Evolutionary conservation across 371 early-diverging fungal species (phyloP).

Genomic region (Mucor saturninus): DNA sequence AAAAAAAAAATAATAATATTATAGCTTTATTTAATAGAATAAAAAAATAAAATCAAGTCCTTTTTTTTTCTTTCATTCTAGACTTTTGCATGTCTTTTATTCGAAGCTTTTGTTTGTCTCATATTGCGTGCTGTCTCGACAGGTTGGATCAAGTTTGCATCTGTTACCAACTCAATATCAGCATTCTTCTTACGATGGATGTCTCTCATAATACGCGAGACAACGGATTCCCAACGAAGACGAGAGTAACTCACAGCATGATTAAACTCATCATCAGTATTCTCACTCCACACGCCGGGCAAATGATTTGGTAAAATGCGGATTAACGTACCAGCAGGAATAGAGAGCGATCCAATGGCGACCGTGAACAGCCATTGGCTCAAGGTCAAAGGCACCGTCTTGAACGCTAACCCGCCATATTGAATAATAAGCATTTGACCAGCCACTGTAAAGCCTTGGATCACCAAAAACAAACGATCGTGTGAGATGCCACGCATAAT

Average conservation of each 20-base stretch:
- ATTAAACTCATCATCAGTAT: not conserved
- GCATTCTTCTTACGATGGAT: not conserved
- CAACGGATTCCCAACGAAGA: not conserved
- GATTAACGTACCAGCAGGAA: not conserved
- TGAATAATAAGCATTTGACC: not conserved
- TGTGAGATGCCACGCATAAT: not conserved
- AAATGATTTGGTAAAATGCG: constrained; percentile 1
- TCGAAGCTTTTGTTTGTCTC: not conserved
- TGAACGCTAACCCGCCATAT: not conserved
- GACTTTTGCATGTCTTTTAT: not conserved
- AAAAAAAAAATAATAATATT: not conserved
- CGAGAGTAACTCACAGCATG: not conserved
- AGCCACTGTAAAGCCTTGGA: not conserved
- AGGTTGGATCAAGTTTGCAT: not conserved
- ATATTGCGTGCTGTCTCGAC: not conserved
- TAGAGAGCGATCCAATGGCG: not conserved
- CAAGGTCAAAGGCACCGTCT: not conserved
- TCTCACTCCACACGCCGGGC: not conserved
- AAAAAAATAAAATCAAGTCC: not conserved
- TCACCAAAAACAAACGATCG: not conserved
- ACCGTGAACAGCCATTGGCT: not conserved
- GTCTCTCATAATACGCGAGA: not conserved
- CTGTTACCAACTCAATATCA: not conserved
- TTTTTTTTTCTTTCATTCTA: not conserved
- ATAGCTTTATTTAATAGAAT: not conserved